Evolutionary conservation across 768 basidiomycete genomes (phyloP).

Genomic region (Chlorophyllum brunneum): DNA sequence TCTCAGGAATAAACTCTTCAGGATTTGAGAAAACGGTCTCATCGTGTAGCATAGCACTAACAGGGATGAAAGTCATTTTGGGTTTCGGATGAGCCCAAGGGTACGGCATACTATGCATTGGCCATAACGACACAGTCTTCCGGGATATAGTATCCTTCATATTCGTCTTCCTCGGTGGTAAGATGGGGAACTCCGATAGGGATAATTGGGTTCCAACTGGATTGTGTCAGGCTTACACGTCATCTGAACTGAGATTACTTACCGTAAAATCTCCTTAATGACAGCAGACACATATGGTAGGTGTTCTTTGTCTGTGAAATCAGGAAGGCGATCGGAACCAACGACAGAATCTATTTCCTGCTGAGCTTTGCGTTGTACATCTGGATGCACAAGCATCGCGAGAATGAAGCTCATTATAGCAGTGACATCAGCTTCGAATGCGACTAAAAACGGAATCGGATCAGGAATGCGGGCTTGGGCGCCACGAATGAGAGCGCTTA

Average conservation of each 20-base stretch:
- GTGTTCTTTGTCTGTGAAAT: conserved; percentile 17
- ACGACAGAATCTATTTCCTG: conserved; percentile 22
- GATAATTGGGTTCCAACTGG: conserved; percentile 8
- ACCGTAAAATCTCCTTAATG: conserved; percentile 21
- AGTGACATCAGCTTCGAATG: conserved; percentile 8
- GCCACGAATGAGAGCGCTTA: not conserved
- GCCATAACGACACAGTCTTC: conserved; percentile 6
- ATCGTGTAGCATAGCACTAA: conserved; percentile 20
- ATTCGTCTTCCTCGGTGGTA: conserved; percentile 11
- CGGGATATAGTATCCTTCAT: conserved; percentile 15
- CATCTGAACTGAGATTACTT: not conserved
- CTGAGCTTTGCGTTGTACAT: conserved; percentile 19
- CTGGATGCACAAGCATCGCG: conserved; percentile 12
- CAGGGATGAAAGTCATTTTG: not conserved
- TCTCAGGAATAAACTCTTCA: conserved; percentile 17
- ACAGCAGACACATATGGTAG: conserved; percentile 21
- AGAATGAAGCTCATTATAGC: conserved; percentile 8
- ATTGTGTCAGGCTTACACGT: not conserved
- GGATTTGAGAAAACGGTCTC: conserved; percentile 17
- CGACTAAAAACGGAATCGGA: not conserved
- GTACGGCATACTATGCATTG: conserved; percentile 6
- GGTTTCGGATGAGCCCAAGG: not conserved
- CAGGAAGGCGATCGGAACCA: conserved; percentile 18
- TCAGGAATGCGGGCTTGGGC: not conserved
- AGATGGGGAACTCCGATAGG: conserved; percentile 13